Percentiles rank a stretch among this genome's conserved stretches.
These are phyloP conservation scores for Cercospora zeae-maydis DNA, from an alignment of 2,329 filamentous ascomycete species.

Conservation along the genomic window DNA sequence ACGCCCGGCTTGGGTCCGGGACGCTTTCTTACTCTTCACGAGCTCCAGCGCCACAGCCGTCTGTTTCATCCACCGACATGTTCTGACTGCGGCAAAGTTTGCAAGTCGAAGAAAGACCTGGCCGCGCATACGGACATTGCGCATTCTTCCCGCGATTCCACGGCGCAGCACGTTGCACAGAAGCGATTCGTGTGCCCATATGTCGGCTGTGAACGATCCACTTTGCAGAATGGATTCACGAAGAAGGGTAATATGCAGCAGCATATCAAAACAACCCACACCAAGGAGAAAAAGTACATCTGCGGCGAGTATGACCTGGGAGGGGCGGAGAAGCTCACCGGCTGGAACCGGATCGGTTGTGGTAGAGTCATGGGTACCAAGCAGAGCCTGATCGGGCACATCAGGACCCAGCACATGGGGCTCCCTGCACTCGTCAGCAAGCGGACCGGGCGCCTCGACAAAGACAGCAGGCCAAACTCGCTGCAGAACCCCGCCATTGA, in stretches of 20 bases:
- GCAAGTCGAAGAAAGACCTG: slow-evolving; percentile 63
- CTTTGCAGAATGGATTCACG: slow-evolving; percentile 71
- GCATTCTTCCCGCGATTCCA: slow-evolving; percentile 46
- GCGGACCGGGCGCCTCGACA: slow-evolving; percentile 9
- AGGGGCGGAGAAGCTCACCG: slow-evolving; percentile 53
- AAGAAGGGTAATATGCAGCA: slow-evolving; percentile 77
- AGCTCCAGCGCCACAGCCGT: slow-evolving; percentile 70
- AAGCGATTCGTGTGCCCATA: slow-evolving; percentile 26
- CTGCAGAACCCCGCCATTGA: background rate
- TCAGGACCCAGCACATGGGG: slow-evolving; percentile 77
- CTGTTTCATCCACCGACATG: slow-evolving; percentile 70
- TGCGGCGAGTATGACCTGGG: slow-evolving; percentile 68
- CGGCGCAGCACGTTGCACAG: slow-evolving; percentile 1
- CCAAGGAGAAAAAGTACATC: slow-evolving; percentile 69
- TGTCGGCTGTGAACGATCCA: slow-evolving; percentile 59
- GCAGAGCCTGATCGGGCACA: slow-evolving; percentile 74
- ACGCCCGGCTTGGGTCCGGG: slow-evolving; percentile 16
- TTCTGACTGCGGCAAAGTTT: slow-evolving; percentile 67
- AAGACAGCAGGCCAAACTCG: background rate
- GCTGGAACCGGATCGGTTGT: slow-evolving; percentile 66
- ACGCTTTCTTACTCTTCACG: slow-evolving; percentile 65
- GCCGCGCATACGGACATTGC: slow-evolving; percentile 74
- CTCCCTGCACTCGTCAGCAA: slow-evolving; percentile 33
- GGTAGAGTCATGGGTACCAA: slow-evolving; percentile 74
- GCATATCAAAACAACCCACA: slow-evolving; percentile 73